Conservation (phyloP, 2,329 filamentous ascomycete species). For the Rutstroemia sp. region DNA sequence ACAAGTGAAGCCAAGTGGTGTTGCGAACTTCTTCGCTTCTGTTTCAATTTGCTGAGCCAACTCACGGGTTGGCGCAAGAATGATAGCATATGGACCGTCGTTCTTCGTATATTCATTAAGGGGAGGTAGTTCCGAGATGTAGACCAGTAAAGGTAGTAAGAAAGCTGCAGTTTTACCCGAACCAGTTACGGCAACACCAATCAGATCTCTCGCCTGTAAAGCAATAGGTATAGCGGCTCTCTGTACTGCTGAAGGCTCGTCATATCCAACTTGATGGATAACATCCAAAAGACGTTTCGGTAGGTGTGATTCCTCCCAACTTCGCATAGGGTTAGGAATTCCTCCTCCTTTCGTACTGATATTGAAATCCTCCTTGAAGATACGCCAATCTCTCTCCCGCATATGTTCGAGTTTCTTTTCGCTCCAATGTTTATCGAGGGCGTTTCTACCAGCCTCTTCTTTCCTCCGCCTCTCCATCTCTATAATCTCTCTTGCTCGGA, state of each 20-base stretch:
- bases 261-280: slow-evolving; percentile 78
- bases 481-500: slow-evolving; percentile 71
- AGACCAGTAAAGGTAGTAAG: slow-evolving; percentile 82
- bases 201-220: slow-evolving; percentile 86
- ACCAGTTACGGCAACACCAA: slow-evolving; percentile 95
- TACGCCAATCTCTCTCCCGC: slow-evolving; percentile 97
- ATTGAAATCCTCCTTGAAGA: slow-evolving; percentile 99
- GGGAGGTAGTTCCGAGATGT: slow-evolving; percentile 84
- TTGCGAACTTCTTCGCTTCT: slow-evolving; percentile 88
- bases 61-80: slow-evolving; percentile 93
- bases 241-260: slow-evolving; percentile 86
- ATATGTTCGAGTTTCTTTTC: slow-evolving; percentile 89
- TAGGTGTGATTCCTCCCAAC: slow-evolving; percentile 78
- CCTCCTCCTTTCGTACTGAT: slow-evolving; percentile 88
- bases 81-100: slow-evolving; percentile 94
- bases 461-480: slow-evolving; percentile 76
- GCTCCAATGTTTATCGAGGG: slow-evolving; percentile 89
- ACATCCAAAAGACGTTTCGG: slow-evolving; percentile 74
- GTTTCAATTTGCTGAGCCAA: slow-evolving; percentile 95
- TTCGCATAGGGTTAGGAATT: slow-evolving; percentile 94
- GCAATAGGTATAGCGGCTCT: slow-evolving; percentile 93
- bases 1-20: slow-evolving; percentile 83
- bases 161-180: slow-evolving; percentile 98
- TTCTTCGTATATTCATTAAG: slow-evolving; percentile 82
- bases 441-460: slow-evolving; percentile 65